Conservation (phyloP, 345 rosid genomes). For the Populus tremula region DNA sequence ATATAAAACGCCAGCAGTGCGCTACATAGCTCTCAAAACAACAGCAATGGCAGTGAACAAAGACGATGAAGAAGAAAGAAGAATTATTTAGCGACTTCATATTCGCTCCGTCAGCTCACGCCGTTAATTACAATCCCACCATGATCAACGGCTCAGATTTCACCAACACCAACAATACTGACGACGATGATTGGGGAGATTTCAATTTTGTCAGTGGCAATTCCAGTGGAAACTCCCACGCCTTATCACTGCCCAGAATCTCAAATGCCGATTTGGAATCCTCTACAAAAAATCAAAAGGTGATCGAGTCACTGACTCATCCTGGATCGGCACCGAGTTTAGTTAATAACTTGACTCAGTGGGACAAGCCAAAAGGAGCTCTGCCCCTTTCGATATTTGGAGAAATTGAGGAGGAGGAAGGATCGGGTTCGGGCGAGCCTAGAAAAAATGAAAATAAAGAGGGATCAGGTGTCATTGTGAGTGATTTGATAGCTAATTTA, state of each 20-base stretch:
- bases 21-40: background rate
- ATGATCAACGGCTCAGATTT: constrained; percentile 37
- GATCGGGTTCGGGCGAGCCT: constrained; percentile 32
- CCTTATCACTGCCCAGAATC: constrained; percentile 27
- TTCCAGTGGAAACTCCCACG: constrained; percentile 24
- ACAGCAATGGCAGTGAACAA: constrained; percentile 21
- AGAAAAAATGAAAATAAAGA: constrained; percentile 22
- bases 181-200: constrained; percentile 84
- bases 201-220: constrained; percentile 59
- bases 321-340: constrained; percentile 35
- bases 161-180: constrained; percentile 8
- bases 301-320: constrained; percentile 6
- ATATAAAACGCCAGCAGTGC: background rate
- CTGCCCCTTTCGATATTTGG: constrained; percentile 89
- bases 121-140: constrained; percentile 2
- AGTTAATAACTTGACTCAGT: constrained; percentile 27
- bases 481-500: constrained; percentile 48
- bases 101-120: constrained; percentile 25
- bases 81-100: constrained; percentile 46
- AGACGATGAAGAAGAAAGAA: constrained; percentile 45
- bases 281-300: background rate
- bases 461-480: constrained; percentile 20
- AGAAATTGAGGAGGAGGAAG: constrained; percentile 40
- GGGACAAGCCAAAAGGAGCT: constrained; percentile 57
- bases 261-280: constrained; percentile 2